Evolutionary conservation across 2,329 filamentous ascomycete species (phyloP).

Genomic region (Monosporascus cannonballus): DNA sequence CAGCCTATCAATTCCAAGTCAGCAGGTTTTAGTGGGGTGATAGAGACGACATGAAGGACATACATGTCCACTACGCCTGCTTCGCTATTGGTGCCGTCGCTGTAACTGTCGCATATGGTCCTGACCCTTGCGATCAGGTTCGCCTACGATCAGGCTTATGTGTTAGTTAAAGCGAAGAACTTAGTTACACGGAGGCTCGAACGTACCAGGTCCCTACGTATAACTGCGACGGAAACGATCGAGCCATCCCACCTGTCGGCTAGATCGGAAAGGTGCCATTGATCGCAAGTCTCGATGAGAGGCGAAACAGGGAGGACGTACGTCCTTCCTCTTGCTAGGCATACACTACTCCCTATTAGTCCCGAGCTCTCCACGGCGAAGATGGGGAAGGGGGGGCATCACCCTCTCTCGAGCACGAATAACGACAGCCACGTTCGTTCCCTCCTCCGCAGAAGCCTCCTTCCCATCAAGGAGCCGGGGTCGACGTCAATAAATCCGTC

Average conservation of each 20-base stretch:
- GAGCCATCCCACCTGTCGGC: slow-evolving; percentile 64
- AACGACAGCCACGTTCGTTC: slow-evolving; percentile 67
- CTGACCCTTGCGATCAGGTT: slow-evolving; percentile 52
- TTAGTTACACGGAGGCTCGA: neutral
- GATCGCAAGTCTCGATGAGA: slow-evolving; percentile 60
- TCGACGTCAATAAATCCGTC: slow-evolving; percentile 64
- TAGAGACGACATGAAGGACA: slow-evolving; percentile 10
- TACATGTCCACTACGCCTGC: slow-evolving; percentile 47
- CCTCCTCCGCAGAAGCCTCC: slow-evolving; percentile 54
- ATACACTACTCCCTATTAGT: slow-evolving; percentile 43
- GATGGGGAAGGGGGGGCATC: slow-evolving; percentile 8
- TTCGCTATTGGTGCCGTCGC: slow-evolving; percentile 41
- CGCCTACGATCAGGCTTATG: slow-evolving; percentile 30
- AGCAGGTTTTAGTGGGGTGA: neutral
- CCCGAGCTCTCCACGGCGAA: neutral
- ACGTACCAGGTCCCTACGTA: slow-evolving; percentile 58
- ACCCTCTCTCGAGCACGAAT: slow-evolving; percentile 67
- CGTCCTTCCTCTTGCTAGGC: slow-evolving; percentile 60
- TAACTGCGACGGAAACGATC: slow-evolving; percentile 64
- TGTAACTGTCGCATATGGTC: slow-evolving; percentile 53
- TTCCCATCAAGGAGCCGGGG: slow-evolving; percentile 52
- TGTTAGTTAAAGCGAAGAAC: neutral
- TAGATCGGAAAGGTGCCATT: slow-evolving; percentile 59
- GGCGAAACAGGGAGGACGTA: slow-evolving; percentile 63
- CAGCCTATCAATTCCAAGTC: slow-evolving; percentile 12